Percentiles rank a stretch among this genome's conserved stretches.
Evolutionary conservation across 1,139 yeast genomes (phyloP).

Genomic region (Kurtzmaniella quercitrusa): DNA sequence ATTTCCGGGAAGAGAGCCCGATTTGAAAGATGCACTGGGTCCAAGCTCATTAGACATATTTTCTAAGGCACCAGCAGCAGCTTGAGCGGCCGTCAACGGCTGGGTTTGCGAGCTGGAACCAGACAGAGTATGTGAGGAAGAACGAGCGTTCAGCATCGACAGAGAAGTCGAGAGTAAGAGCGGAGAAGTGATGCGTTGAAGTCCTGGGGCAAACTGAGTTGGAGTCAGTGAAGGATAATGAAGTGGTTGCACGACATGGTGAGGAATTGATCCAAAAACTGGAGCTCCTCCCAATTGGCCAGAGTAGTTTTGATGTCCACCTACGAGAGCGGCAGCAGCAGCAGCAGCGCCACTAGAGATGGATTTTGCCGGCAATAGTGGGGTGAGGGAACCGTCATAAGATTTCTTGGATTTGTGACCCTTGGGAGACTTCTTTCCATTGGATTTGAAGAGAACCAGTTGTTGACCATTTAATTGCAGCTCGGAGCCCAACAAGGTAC

Average conservation of each 20-base stretch:
- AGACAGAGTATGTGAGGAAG: constrained; percentile 11
- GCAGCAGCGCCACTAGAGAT: constrained; percentile 8
- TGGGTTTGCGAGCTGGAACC: constrained; percentile 9
- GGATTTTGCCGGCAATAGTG: constrained; percentile 24
- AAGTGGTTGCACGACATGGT: constrained; percentile 44
- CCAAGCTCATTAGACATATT: constrained; percentile 47
- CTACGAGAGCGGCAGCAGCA: constrained; percentile 3
- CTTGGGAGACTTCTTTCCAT: constrained; percentile 8
- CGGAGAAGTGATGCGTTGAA: constrained; percentile 62
- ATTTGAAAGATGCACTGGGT: constrained; percentile 41
- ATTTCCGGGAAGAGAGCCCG: constrained; percentile 3
- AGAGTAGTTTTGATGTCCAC: constrained; percentile 5
- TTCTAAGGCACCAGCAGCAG: constrained; percentile 63
- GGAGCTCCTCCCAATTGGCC: constrained; percentile 2
- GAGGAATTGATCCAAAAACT: constrained; percentile 13
- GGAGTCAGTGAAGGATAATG: constrained; percentile 70
- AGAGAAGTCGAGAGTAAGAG: constrained; percentile 47
- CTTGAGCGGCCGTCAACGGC: constrained; percentile 20
- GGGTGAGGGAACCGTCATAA: constrained; percentile 17
- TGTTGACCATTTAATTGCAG: constrained; percentile 4
- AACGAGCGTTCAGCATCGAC: constrained; percentile 35
- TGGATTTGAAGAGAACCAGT: constrained; percentile 2
- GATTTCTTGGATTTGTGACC: constrained; percentile 6
- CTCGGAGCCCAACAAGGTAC: background rate
- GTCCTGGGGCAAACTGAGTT: constrained; percentile 63